These are phyloP conservation scores for Fimicolochytrium jonesii DNA, from an alignment of 192 early-diverging fungal genomes.

Conservation along the genomic window DNA sequence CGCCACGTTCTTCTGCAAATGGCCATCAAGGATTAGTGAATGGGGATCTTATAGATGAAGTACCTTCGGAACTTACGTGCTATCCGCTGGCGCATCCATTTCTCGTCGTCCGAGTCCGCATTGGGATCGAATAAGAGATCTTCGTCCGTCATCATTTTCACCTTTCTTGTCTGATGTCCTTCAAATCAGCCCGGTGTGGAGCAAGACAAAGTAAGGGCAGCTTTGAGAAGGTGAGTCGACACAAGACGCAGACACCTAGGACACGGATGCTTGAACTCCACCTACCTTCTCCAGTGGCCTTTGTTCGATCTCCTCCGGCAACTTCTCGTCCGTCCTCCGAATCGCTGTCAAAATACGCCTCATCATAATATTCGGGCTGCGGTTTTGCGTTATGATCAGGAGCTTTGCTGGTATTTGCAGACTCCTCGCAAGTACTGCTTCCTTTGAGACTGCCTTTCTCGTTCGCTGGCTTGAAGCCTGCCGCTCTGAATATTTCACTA, in stretches of 20 bases:
- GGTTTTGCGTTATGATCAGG: no score
- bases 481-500: no score
- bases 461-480: no score
- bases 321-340: slow-evolving; percentile 1
- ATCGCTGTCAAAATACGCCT: slow-evolving; percentile 11
- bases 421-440: no score
- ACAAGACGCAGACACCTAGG: no score
- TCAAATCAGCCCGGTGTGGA: background rate
- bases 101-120: slow-evolving; percentile 14
- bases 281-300: background rate
- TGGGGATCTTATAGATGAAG: background rate
- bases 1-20: background rate
- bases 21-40: background rate
- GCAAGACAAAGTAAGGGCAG: background rate
- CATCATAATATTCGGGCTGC: slow-evolving; percentile 4
- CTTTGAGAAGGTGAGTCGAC: background rate
- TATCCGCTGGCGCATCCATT: slow-evolving; percentile 1
- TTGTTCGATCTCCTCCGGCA: background rate
- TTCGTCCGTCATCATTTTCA: background rate
- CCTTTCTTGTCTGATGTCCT: background rate
- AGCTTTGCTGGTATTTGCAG: no score
- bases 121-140: slow-evolving; percentile 8
- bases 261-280: no score
- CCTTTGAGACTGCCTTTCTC: no score
- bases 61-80: background rate